A percentile compares a stretch with the other conserved stretches of the same genome.
These are phyloP conservation scores for Trichophyton benhamiae DNA, from an alignment of 2,329 filamentous ascomycete genomes.

Conservation along the genomic window DNA sequence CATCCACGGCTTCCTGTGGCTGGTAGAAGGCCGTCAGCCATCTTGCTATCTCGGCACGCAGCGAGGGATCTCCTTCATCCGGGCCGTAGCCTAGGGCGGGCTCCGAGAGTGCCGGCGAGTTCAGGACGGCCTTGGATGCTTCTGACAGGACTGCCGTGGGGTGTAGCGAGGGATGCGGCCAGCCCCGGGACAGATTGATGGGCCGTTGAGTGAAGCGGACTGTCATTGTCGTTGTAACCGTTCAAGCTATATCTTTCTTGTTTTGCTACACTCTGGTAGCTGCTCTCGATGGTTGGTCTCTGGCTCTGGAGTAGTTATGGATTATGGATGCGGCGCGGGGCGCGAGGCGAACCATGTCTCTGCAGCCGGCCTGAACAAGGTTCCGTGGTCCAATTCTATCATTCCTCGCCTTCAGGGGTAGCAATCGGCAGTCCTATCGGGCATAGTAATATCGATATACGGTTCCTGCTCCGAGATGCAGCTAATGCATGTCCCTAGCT, in stretches of 20 bases:
- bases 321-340: not conserved
- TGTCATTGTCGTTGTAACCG: not conserved
- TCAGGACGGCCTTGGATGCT: constrained; percentile 50
- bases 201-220: constrained; percentile 3
- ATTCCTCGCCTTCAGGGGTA: not conserved
- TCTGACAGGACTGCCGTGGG: constrained; percentile 50
- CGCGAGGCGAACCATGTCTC: not conserved
- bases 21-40: constrained; percentile 59
- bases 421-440: not conserved
- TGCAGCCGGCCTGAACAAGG: not conserved
- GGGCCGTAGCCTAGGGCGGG: constrained; percentile 68
- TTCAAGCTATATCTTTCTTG: not conserved
- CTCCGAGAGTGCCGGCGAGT: constrained; percentile 45
- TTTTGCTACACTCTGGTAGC: too few relatives aligned
- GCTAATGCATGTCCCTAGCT: not conserved
- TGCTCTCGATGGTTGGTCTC: not conserved
- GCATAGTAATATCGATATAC: not conserved
- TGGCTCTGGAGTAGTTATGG: not conserved
- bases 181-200: constrained; percentile 36
- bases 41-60: constrained; percentile 53
- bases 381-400: not conserved
- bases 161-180: constrained; percentile 47
- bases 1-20: constrained; percentile 31
- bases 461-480: not conserved
- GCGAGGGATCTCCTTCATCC: constrained; percentile 56